A percentile compares a stretch with the other conserved stretches of the same genome.
phyloP scores from a whole-genome alignment of 306 rosid species.

The Sicyos baderoa region DNA sequence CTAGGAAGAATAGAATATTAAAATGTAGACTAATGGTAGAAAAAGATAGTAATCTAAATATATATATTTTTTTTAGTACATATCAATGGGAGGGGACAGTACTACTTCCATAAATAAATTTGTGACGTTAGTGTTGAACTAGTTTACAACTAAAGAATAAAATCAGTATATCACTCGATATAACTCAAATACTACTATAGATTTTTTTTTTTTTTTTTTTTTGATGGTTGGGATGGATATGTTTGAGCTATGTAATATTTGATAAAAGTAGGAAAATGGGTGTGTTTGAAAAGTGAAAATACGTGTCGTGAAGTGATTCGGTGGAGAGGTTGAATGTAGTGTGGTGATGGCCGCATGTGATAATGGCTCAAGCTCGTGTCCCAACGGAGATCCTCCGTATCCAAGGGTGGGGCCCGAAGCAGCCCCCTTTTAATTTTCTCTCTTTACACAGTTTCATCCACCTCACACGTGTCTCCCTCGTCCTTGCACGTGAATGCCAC shows the following conservation, averaged over 20 bases:
- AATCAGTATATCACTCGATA: no score
- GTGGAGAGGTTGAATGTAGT: background rate
- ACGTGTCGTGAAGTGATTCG: background rate
- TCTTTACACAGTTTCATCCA: conserved; percentile 13
- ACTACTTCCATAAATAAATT: no score
- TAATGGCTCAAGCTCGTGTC: conserved; percentile 23
- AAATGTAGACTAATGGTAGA: no score
- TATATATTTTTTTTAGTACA: no score
- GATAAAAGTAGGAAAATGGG: background rate
- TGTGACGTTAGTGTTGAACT: no score
- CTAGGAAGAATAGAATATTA: no score
- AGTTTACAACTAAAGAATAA: no score
- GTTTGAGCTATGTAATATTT: background rate
- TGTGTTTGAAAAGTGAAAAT: background rate
- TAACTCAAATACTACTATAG: no score
- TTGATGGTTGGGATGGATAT: no score
- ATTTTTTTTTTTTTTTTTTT: no score
- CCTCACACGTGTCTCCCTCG: conserved; percentile 38
- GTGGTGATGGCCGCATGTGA: conserved; percentile 52
- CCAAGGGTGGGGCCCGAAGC: conserved; percentile 41
- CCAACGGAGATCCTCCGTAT: conserved; percentile 87
- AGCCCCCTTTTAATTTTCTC: background rate
- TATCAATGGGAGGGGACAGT: no score
- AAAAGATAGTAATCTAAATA: no score
- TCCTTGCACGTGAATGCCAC: conserved; percentile 47